phyloP scores from a whole-genome alignment of 2,329 filamentous ascomycete species.

The Colletotrichum costaricense region DNA sequence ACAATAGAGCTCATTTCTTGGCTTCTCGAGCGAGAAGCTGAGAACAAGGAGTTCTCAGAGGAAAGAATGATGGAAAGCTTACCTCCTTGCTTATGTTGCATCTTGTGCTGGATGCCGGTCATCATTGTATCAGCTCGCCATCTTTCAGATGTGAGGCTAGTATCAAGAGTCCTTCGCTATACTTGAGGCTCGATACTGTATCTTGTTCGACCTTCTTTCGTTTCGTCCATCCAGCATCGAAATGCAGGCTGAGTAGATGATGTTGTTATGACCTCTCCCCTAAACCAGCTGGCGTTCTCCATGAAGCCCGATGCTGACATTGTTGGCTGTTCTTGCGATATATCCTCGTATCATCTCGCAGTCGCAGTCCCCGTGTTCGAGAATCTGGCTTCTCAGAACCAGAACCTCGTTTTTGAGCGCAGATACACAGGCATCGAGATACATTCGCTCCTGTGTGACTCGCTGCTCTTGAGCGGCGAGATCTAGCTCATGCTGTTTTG shows the following conservation, averaged over 20 bases:
- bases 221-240: background rate
- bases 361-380: slow-evolving; percentile 27
- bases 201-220: background rate
- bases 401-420: slow-evolving; percentile 30
- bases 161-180: background rate
- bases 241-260: background rate
- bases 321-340: slow-evolving; percentile 24
- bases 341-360: slow-evolving; percentile 31
- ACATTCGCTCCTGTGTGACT: slow-evolving; percentile 15
- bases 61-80: background rate
- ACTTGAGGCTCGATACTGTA: background rate
- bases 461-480: slow-evolving; percentile 18
- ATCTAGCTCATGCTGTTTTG: slow-evolving; percentile 29
- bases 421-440: slow-evolving; percentile 25
- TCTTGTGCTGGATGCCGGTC: too few relatives aligned
- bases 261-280: background rate
- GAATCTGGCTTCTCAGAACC: slow-evolving; percentile 22
- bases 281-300: background rate
- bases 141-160: background rate
- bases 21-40: background rate
- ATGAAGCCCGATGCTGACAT: background rate
- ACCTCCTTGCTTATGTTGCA: background rate
- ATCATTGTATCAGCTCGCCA: too few relatives aligned
- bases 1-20: background rate
- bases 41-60: background rate